Evolutionary conservation across 495 filamentous ascomycete genomes (phyloP).

Genomic region (Xylaria cubensis): DNA sequence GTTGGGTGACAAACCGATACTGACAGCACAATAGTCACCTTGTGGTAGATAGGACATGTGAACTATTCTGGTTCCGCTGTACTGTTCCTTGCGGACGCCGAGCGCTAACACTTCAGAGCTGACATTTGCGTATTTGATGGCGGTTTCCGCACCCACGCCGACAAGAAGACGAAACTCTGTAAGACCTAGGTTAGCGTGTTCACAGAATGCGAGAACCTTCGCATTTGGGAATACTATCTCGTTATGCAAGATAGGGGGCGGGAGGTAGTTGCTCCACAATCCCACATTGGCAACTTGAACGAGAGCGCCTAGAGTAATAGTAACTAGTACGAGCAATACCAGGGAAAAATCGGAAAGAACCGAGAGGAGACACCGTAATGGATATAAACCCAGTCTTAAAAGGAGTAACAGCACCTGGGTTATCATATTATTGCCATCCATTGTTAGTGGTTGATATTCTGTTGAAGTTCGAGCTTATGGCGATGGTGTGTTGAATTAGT

Average conservation of each 20-base stretch:
- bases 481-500: background rate
- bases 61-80: background rate
- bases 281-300: background rate
- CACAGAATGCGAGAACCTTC: constrained; percentile 23
- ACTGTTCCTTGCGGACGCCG: background rate
- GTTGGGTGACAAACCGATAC: constrained; percentile 23
- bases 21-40: constrained; percentile 27
- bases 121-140: constrained; percentile 30
- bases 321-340: background rate
- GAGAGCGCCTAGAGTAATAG: background rate
- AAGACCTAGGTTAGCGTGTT: constrained; percentile 8
- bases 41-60: background rate
- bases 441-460: background rate
- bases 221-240: constrained; percentile 24
- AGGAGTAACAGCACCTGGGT: background rate
- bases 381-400: background rate
- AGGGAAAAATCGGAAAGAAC: background rate
- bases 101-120: background rate
- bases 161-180: constrained; percentile 34
- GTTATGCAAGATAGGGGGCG: background rate
- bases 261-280: background rate
- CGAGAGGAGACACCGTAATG: background rate
- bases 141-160: background rate
- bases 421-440: background rate
- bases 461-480: too few relatives aligned